Conservation (phyloP, 2,329 filamentous ascomycete genomes). For the Fusarium sp. region DNA sequence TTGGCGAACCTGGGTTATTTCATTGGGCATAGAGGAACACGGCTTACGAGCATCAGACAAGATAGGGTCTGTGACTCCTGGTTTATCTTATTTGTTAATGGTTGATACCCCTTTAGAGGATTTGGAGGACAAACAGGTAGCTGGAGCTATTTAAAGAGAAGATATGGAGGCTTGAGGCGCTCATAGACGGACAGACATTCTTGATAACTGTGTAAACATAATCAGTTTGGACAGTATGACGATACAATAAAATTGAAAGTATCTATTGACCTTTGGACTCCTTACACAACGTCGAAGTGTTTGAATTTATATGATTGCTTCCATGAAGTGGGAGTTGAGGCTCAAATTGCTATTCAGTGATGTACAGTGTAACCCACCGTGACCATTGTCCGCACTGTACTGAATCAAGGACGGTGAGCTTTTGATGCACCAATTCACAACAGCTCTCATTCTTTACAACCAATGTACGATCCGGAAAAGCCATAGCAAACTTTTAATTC, state of each 20-base stretch:
- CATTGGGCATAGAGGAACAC: conserved; percentile 11
- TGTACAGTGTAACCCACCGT: not conserved
- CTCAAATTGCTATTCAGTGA: not conserved
- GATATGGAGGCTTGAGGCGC: not conserved
- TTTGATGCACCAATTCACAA: not conserved
- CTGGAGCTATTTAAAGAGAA: conserved; percentile 8
- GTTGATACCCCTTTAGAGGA: conserved; percentile 40
- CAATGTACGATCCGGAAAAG: not conserved
- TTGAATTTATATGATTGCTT: not conserved
- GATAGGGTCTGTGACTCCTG: conserved; percentile 18
- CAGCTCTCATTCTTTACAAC: not conserved
- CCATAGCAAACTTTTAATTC: not conserved
- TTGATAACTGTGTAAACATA: conserved; percentile 19
- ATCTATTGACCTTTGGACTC: fast-evolving
- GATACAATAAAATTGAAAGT: not conserved
- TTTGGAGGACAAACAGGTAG: conserved; percentile 10
- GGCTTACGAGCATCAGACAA: conserved; percentile 20
- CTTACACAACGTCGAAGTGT: not conserved
- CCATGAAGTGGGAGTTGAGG: not conserved
- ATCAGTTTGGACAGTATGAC: conserved; percentile 1
- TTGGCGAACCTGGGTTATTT: conserved; percentile 34
- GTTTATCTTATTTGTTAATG: conserved; percentile 37
- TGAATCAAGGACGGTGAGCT: not conserved
- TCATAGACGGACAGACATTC: not conserved
- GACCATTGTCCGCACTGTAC: not conserved